A percentile compares a stretch with the other conserved stretches of the same genome.
phyloP scores from a whole-genome alignment of 352 stramenopile genomes.

The Thalassiosira livingstoniorum region DNA sequence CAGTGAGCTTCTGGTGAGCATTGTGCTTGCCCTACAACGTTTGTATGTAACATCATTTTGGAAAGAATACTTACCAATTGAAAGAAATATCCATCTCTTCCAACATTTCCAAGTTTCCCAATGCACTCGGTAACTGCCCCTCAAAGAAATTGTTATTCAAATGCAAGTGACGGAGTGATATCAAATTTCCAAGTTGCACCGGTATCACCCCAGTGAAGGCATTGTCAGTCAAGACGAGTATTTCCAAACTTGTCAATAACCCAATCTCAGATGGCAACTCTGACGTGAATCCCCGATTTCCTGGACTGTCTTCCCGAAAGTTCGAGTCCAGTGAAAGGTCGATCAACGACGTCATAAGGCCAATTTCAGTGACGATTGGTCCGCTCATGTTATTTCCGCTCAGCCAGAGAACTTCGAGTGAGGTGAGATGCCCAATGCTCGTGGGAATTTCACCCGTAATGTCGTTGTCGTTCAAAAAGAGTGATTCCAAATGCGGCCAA shows the following conservation, averaged over 20 bases:
- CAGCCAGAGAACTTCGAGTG: constrained; percentile 43
- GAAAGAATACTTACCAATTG: constrained; percentile 47
- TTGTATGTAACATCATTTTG: not conserved
- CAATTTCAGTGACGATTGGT: constrained; percentile 46
- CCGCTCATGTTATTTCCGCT: constrained; percentile 44
- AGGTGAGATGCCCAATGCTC: constrained; percentile 25
- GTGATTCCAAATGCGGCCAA: constrained; percentile 38
- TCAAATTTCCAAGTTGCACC: constrained; percentile 50
- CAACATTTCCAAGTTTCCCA: constrained; percentile 48
- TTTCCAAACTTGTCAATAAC: constrained; percentile 58
- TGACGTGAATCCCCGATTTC: constrained; percentile 34
- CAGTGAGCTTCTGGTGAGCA: not conserved
- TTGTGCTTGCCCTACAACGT: not conserved
- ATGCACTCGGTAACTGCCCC: constrained; percentile 29
- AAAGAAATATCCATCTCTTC: constrained; percentile 52
- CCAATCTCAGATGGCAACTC: constrained; percentile 63
- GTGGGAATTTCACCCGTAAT: constrained; percentile 55
- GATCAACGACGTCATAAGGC: constrained; percentile 33
- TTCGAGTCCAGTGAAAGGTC: constrained; percentile 55
- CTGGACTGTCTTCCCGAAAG: constrained; percentile 36
- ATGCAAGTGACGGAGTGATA: constrained; percentile 44
- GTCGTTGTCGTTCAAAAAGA: constrained; percentile 69
- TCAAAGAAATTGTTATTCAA: constrained; percentile 58
- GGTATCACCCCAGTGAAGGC: constrained; percentile 61
- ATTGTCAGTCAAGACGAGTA: constrained; percentile 64